Base-by-base conservation (phyloP, 257 asterid species). In the Galeopsis tetrahit region DNA sequence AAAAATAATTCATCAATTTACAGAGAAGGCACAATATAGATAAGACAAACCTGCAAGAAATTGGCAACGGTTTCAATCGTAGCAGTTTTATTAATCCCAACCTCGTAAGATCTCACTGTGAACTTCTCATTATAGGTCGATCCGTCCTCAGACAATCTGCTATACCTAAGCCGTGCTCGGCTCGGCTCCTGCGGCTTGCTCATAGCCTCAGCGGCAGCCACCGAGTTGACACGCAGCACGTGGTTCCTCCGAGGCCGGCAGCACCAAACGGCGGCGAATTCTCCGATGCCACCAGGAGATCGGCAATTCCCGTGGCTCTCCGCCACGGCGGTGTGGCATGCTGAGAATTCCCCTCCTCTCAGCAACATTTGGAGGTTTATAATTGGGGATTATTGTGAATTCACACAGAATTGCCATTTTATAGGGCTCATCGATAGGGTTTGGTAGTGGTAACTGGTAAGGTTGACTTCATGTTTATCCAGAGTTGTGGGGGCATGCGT, bases 21-120 rank as follows among this genome's bases (percentile, higher is more conserved):
- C 10, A 49, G 40, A 14, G 15, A 9, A 14, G 6, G 36, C 4
- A 4, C 7, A 72, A 69, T 7, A 17, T 5, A n/a, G 7, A 76
- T 3, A 39, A 49, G n/a, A 70, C 74, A 36, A 44, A 89, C 97
- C 97, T 91, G 96, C 88, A 91, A 71, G 53, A 87, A 88, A 84
- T 89, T 91, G n/a, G 96, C 96, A 11, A 91, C 83, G 68, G 89
- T 85, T 74, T 89, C 91, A 73, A 91, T 85, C 15, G 96, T 89
- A 17, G 89, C 95, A 49, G 96, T 87, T 68, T 83, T 89, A 78
- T 91, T 91, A 33, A 85, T 82, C 13, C 97, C 96, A 13, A 91
- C 97, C 78, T 91, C 97, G 60, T 91, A 87, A 51, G 91, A 81
- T 76, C 97, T 86, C 57, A 91, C 96, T 14, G 89, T 84, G 67